Percentiles rank a stretch among this genome's conserved stretches.
These are phyloP conservation scores for Dryas octopetala DNA, from an alignment of 306 rosid genomes.

Conservation along the genomic window DNA sequence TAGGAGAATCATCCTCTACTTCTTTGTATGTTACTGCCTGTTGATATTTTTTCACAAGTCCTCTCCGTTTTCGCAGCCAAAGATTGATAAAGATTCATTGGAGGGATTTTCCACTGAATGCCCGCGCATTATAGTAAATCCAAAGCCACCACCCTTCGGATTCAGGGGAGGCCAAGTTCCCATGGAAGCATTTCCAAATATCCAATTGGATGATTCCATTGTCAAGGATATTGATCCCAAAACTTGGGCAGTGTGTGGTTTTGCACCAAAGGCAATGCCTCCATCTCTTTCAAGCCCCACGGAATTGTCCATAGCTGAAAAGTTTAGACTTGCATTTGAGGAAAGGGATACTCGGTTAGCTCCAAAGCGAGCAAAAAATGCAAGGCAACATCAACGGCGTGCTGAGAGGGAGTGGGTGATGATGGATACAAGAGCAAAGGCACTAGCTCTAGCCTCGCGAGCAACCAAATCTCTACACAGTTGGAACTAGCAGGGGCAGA, in stretches of 20 bases:
- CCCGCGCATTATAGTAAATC: slow-evolving; percentile 76
- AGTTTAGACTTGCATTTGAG: slow-evolving; percentile 84
- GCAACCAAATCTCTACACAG: slow-evolving; percentile 55
- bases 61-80: slow-evolving; percentile 55
- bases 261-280: slow-evolving; percentile 30
- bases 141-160: slow-evolving; percentile 67
- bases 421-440: slow-evolving; percentile 70
- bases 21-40: background rate
- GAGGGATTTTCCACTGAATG: slow-evolving; percentile 67
- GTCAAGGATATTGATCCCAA: slow-evolving; percentile 64
- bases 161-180: slow-evolving; percentile 65
- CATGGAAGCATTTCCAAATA: slow-evolving; percentile 60
- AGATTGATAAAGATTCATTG: slow-evolving; percentile 59
- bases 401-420: slow-evolving; percentile 68
- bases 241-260: slow-evolving; percentile 67
- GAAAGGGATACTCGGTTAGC: slow-evolving; percentile 86
- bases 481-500: slow-evolving; percentile 24
- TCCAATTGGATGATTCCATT: slow-evolving; percentile 48
- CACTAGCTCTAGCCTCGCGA: slow-evolving; percentile 69
- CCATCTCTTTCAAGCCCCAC: slow-evolving; percentile 31
- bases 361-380: slow-evolving; percentile 87
- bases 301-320: slow-evolving; percentile 84
- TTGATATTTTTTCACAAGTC: background rate
- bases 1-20: background rate
- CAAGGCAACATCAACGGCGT: slow-evolving; percentile 84